Percentiles rank a stretch among this genome's conserved stretches.
phyloP scores from a whole-genome alignment of 2,329 filamentous ascomycete genomes.

The Scytalidium sp. region DNA sequence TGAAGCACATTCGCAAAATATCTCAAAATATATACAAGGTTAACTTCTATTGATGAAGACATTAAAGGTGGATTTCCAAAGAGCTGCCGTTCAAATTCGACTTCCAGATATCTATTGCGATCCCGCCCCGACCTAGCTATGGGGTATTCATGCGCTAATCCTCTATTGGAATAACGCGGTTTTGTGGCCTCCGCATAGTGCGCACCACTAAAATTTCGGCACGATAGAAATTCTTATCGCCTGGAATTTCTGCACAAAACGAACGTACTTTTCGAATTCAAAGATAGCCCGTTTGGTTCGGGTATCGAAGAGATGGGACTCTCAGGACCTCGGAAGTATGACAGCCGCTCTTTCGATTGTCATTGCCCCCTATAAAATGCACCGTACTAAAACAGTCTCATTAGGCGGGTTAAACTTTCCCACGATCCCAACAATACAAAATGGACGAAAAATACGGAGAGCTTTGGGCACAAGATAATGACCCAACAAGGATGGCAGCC shows the following conservation, averaged over 20 bases:
- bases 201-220: background rate
- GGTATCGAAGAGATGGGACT: constrained; percentile 56
- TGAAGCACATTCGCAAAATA: too few relatives aligned
- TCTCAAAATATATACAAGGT: too few relatives aligned
- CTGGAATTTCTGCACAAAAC: background rate
- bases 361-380: constrained; percentile 14
- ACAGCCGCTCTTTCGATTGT: constrained; percentile 14
- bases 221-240: background rate
- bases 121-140: too few relatives aligned
- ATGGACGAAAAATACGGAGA: constrained; percentile 80
- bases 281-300: background rate
- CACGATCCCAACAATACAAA: constrained; percentile 93
- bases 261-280: background rate
- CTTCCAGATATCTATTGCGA: too few relatives aligned
- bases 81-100: too few relatives aligned
- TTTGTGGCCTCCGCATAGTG: too few relatives aligned
- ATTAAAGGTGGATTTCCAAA: too few relatives aligned
- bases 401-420: constrained; percentile 62
- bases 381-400: constrained; percentile 38
- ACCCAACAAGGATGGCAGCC: constrained; percentile 87
- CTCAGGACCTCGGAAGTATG: constrained; percentile 64
- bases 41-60: too few relatives aligned
- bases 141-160: too few relatives aligned
- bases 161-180: too few relatives aligned
- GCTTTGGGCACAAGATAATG: constrained; percentile 89